phyloP scores from a whole-genome alignment of 2,329 filamentous ascomycete species.

The Sordariomycetes sp. region DNA sequence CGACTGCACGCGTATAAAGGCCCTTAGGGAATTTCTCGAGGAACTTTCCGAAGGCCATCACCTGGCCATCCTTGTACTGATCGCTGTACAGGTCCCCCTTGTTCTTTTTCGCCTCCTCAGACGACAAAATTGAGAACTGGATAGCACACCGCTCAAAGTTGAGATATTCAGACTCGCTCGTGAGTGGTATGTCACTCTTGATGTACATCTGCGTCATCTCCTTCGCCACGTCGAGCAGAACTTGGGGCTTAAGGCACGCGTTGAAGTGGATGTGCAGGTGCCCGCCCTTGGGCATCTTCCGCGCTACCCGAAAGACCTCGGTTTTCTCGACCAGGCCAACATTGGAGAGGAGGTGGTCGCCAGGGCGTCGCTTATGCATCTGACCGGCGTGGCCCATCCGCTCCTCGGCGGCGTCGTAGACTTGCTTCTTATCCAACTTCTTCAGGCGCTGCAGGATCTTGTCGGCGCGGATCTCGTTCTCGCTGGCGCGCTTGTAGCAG shows the following conservation, averaged over 20 bases:
- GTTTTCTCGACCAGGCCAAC: constrained; percentile 43
- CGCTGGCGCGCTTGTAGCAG: constrained; percentile 19
- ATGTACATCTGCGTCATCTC: constrained; percentile 58
- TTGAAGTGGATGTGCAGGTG: constrained; percentile 73
- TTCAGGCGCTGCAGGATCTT: constrained; percentile 26
- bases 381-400: constrained; percentile 30
- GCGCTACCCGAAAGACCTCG: constrained; percentile 43
- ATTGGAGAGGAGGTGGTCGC: constrained; percentile 50
- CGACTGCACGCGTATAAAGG: constrained; percentile 13
- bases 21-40: constrained; percentile 20
- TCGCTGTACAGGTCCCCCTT: constrained; percentile 36
- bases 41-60: constrained; percentile 33
- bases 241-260: constrained; percentile 52
- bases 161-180: constrained; percentile 21
- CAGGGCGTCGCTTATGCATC: constrained; percentile 30
- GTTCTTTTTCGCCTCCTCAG: constrained; percentile 15
- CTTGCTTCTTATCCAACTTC: constrained; percentile 18
- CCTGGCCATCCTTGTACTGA: constrained; percentile 31
- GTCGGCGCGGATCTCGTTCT: constrained; percentile 25
- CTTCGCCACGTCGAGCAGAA: constrained; percentile 45
- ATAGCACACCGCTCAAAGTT: constrained; percentile 47
- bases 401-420: constrained; percentile 22
- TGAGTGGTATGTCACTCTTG: constrained; percentile 42
- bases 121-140: constrained; percentile 43
- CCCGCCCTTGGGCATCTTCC: constrained; percentile 56